These are phyloP conservation scores for Cicer bijugum DNA, from an alignment of 306 rosid genomes.

Conservation along the genomic window DNA sequence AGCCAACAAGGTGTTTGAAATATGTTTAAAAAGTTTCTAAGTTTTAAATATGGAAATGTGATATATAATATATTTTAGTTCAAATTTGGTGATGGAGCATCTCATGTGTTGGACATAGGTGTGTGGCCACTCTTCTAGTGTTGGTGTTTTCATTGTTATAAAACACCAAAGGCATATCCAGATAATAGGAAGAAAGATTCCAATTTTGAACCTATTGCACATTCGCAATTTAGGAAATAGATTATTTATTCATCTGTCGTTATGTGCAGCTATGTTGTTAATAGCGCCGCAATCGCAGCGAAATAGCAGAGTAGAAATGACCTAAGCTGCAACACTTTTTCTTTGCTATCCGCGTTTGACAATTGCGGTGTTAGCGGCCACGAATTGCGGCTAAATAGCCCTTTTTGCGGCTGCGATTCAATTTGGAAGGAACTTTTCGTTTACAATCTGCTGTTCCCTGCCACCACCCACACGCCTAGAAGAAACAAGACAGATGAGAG, in stretches of 20 bases:
- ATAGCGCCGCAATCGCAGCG: too few species aligned
- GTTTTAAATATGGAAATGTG: slow-evolving; percentile 5
- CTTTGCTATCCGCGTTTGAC: too few species aligned
- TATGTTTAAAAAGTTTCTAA: background rate
- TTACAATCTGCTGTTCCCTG: too few species aligned
- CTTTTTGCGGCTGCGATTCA: too few species aligned
- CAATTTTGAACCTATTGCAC: background rate
- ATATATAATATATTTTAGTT: background rate
- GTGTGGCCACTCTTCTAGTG: background rate
- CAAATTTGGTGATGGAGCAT: background rate
- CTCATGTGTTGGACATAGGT: background rate
- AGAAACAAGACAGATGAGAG: too few species aligned
- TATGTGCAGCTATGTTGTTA: background rate
- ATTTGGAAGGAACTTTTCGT: too few species aligned
- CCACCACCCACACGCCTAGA: too few species aligned
- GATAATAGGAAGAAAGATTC: background rate
- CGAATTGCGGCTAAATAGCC: too few species aligned
- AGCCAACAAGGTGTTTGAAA: background rate
- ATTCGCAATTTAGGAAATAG: background rate
- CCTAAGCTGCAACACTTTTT: too few species aligned
- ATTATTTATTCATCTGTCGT: slow-evolving; percentile 1
- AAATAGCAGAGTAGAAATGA: too few species aligned
- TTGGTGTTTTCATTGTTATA: background rate
- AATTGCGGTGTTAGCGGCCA: too few species aligned
- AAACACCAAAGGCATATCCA: background rate